Evolutionary conservation across 768 basidiomycete genomes (phyloP).

Genomic region (Boletus eberwhitei): DNA sequence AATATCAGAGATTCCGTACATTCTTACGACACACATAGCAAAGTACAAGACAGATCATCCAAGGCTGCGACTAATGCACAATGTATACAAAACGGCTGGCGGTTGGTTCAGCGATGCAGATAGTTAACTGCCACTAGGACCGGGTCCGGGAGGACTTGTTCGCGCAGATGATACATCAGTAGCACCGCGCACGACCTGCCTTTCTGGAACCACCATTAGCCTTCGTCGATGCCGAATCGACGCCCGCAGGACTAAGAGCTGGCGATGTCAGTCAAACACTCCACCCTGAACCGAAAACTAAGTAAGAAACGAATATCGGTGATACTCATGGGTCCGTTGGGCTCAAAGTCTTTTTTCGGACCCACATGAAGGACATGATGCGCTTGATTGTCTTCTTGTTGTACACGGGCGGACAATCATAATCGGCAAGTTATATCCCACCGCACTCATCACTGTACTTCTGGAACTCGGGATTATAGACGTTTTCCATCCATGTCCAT

Average conservation of each 20-base stretch:
- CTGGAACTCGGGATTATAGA: no score
- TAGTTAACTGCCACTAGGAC: not conserved
- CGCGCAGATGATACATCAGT: not conserved
- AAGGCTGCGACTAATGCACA: not conserved
- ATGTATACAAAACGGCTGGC: not conserved
- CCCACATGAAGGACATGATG: slow-evolving; percentile 2
- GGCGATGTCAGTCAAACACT: not conserved
- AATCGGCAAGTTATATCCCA: no score
- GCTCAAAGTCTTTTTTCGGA: slow-evolving; percentile 11
- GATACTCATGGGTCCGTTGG: slow-evolving; percentile 9
- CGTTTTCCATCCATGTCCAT: no score
- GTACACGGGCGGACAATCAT: slow-evolving; percentile 2
- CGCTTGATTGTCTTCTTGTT: not conserved
- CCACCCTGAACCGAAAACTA: not conserved
- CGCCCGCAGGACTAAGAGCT: not conserved
- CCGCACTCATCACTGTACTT: no score
- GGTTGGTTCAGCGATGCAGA: no score
- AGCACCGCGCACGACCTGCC: not conserved
- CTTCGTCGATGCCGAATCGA: not conserved
- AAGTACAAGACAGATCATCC: not conserved
- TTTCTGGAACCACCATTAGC: not conserved
- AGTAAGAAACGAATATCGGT: no score
- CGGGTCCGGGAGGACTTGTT: not conserved
- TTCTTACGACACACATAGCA: no score
- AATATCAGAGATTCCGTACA: not conserved